Evolutionary conservation across 1,284 basidiomycete genomes (phyloP).

Genomic region (Ganoderma meredithae): DNA sequence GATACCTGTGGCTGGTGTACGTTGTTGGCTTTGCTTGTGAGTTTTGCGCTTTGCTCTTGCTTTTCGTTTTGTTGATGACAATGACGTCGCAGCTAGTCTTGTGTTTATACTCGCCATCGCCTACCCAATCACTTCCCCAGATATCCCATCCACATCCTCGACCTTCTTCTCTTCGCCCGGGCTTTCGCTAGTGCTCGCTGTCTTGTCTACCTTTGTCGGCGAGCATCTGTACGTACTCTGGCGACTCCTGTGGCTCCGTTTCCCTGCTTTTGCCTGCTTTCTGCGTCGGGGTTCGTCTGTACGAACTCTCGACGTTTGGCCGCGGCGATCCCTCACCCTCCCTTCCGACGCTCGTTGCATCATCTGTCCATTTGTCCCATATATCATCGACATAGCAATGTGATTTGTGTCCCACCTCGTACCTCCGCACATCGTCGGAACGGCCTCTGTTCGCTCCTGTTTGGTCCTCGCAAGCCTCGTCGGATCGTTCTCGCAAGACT

Average conservation of each 20-base stretch:
- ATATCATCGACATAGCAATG: slow-evolving; percentile 34
- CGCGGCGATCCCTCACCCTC: slow-evolving; percentile 27
- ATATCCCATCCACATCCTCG: slow-evolving; percentile 18
- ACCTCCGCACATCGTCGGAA: slow-evolving; percentile 8
- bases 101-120: slow-evolving; percentile 34
- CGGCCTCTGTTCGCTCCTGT: slow-evolving; percentile 20
- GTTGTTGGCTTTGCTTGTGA: slow-evolving; percentile 38
- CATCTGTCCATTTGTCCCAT: slow-evolving; percentile 33
- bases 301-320: background rate
- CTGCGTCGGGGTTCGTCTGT: background rate
- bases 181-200: slow-evolving; percentile 3
- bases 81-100: slow-evolving; percentile 19
- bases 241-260: slow-evolving; percentile 21
- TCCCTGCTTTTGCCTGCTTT: slow-evolving; percentile 9
- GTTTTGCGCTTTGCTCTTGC: slow-evolving; percentile 8
- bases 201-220: slow-evolving; percentile 1
- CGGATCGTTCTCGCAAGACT: slow-evolving; percentile 3
- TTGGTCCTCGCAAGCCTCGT: slow-evolving; percentile 6
- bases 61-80: background rate
- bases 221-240: slow-evolving; percentile 27
- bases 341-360: slow-evolving; percentile 35
- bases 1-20: slow-evolving; percentile 34
- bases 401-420: slow-evolving; percentile 24
- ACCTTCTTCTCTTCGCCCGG: background rate
- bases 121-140: slow-evolving; percentile 30